Conservation (phyloP, 768 basidiomycete genomes). For the Leccinum variicolor region DNA sequence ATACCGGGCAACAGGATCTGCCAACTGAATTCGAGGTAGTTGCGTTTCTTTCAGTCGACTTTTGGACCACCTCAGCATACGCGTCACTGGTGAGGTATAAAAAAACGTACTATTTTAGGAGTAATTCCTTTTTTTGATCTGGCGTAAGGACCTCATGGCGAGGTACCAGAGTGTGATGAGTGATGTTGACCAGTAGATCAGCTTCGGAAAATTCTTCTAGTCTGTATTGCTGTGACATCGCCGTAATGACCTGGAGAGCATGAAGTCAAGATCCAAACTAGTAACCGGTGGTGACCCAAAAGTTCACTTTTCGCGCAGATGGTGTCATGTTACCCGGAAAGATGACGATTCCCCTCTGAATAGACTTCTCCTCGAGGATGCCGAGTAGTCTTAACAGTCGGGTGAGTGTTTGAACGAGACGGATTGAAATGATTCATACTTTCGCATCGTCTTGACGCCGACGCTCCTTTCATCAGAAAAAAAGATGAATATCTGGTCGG, state of each 20-base stretch:
- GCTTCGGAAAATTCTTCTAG: conserved; percentile 97
- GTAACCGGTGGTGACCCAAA: not conserved
- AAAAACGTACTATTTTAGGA: conserved; percentile 86
- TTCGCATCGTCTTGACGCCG: conserved; percentile 96
- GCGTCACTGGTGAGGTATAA: not conserved
- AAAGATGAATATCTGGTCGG: conserved; percentile 87
- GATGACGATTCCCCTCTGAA: conserved; percentile 89
- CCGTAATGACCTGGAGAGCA: conserved; percentile 74
- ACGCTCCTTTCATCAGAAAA: conserved; percentile 96
- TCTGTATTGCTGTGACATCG: conserved; percentile 81
- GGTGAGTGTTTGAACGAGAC: conserved; percentile 9
- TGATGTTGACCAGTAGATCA: conserved; percentile 96
- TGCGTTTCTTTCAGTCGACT: conserved; percentile 98
- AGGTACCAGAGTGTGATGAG: conserved; percentile 92
- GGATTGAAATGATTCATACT: conserved; percentile 49
- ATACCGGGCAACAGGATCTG: conserved; percentile 97
- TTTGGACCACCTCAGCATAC: conserved; percentile 9
- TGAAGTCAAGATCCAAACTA: not conserved
- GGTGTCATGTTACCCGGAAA: conserved; percentile 97
- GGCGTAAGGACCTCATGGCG: conserved; percentile 82
- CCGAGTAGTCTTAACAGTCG: conserved; percentile 61
- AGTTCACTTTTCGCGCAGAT: conserved; percentile 84
- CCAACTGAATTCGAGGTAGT: conserved; percentile 92
- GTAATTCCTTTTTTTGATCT: conserved; percentile 82
- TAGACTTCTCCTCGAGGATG: conserved; percentile 89